Evolutionary conservation across 2,329 filamentous ascomycete genomes (phyloP).

Genomic region (Epichloe hybrida): DNA sequence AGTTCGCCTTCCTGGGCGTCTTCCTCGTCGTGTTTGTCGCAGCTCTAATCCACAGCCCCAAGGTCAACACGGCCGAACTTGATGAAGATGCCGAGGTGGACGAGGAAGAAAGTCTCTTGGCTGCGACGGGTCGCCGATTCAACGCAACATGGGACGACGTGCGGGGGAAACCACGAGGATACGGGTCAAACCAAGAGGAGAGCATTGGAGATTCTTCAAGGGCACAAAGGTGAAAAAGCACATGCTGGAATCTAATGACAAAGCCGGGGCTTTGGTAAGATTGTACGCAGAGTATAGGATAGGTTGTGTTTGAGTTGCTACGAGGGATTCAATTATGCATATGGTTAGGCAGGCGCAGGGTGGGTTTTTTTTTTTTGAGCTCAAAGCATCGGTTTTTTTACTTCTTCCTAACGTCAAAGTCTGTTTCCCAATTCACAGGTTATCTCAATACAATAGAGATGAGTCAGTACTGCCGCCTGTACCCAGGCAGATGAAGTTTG

Average conservation of each 20-base stretch:
- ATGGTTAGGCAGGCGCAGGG: not conserved
- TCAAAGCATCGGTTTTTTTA: not conserved
- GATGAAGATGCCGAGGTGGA: slow-evolving; percentile 85
- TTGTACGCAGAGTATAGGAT: not conserved
- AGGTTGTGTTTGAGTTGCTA: not conserved
- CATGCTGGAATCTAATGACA: not conserved
- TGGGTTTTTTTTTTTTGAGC: not conserved
- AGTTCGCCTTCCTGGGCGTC: slow-evolving; percentile 77
- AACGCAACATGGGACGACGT: slow-evolving; percentile 84
- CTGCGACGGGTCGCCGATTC: slow-evolving; percentile 68
- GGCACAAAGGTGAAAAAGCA: not conserved
- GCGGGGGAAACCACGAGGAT: slow-evolving; percentile 31
- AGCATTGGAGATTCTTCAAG: slow-evolving; percentile 3
- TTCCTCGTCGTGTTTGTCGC: slow-evolving; percentile 73
- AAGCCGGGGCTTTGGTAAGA: not conserved
- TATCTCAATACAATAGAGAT: no score
- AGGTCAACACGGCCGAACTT: slow-evolving; percentile 59
- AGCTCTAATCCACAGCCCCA: slow-evolving; percentile 67
- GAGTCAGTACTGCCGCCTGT: no score
- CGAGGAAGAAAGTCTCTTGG: slow-evolving; percentile 84
- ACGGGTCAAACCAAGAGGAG: slow-evolving; percentile 8
- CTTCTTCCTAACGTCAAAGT: not conserved
- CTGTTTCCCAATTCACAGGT: no score
- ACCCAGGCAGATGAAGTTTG: no score
- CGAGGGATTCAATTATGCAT: not conserved